Conservation (phyloP, 2,329 filamentous ascomycete genomes). For the Aspergillus sp. region DNA sequence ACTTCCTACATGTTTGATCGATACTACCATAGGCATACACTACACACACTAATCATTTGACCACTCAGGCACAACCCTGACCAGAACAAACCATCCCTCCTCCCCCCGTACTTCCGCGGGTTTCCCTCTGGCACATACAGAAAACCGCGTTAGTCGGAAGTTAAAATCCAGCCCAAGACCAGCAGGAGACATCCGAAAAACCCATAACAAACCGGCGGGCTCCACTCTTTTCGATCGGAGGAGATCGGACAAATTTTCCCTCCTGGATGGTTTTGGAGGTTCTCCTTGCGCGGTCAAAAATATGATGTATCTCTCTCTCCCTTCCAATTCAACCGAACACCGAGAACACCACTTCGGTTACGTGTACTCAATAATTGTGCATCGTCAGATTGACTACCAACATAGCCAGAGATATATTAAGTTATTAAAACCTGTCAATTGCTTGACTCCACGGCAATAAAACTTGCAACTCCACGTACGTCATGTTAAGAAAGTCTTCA, state of each 20-base stretch:
- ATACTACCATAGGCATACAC: not conserved
- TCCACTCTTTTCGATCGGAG: constrained; percentile 7
- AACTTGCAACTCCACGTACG: not conserved
- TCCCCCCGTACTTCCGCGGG: not conserved
- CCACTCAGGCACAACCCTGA: not conserved
- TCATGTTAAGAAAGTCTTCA: not conserved
- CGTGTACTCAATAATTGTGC: too few species aligned
- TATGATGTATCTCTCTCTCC: constrained; percentile 11
- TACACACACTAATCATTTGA: not conserved
- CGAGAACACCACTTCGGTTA: too few species aligned
- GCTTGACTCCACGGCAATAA: not conserved
- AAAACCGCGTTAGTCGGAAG: constrained; percentile 6
- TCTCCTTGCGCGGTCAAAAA: constrained; percentile 10
- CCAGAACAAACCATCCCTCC: not conserved
- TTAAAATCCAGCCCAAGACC: constrained; percentile 1
- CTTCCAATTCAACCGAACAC: too few species aligned
- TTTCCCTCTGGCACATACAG: not conserved
- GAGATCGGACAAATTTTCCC: constrained; percentile 14
- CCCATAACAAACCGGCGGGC: constrained; percentile 1
- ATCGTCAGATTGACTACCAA: not conserved
- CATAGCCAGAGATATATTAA: not conserved
- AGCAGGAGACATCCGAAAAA: constrained; percentile 1
- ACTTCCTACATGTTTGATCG: not conserved
- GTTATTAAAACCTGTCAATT: not conserved
- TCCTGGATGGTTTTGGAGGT: constrained; percentile 5